Evolutionary conservation across 495 filamentous ascomycete genomes (phyloP).

Genomic region (Melanomma pulvis-pyrius): DNA sequence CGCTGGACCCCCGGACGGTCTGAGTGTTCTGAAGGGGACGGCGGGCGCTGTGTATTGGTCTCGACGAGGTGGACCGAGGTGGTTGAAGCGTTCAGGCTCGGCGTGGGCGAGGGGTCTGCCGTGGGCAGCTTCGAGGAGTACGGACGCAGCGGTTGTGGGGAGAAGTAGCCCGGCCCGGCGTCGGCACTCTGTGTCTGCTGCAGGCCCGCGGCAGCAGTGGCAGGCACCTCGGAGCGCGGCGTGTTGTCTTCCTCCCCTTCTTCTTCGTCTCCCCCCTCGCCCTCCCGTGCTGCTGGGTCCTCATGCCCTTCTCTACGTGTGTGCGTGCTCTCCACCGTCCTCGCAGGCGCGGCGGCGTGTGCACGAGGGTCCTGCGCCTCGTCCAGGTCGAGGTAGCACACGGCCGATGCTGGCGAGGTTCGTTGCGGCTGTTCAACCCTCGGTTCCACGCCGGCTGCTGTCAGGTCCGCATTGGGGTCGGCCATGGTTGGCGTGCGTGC

Average conservation of each 20-base stretch:
- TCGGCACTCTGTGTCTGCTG: conserved; percentile 3
- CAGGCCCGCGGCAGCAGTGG: conserved; percentile 1
- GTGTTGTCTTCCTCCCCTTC: conserved; percentile 36
- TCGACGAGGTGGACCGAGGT: conserved; percentile 23
- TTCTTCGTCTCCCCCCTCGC: too few relatives aligned
- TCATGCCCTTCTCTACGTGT: not conserved
- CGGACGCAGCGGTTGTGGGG: conserved; percentile 33
- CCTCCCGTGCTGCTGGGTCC: not conserved
- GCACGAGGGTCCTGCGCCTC: not conserved
- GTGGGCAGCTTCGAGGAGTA: conserved; percentile 26
- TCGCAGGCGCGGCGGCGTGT: not conserved
- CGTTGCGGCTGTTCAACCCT: conserved; percentile 13
- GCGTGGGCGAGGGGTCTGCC: conserved; percentile 32
- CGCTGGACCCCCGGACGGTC: conserved; percentile 37
- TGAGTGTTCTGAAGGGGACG: conserved; percentile 2
- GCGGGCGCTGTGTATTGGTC: not conserved
- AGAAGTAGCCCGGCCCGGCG: conserved; percentile 34
- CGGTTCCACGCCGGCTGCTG: conserved; percentile 18
- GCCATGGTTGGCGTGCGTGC: conserved; percentile 22
- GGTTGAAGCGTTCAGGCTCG: conserved; percentile 29
- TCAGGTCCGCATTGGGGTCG: conserved; percentile 25
- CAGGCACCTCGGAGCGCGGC: conserved; percentile 40
- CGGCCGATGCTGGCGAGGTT: conserved; percentile 35
- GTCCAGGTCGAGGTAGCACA: conserved; percentile 29
- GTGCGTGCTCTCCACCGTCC: not conserved